A percentile compares a stretch with the other conserved stretches of the same genome.
Conservation (phyloP, 2,329 filamentous ascomycete species). For the Aurifilum marmelostoma region DNA sequence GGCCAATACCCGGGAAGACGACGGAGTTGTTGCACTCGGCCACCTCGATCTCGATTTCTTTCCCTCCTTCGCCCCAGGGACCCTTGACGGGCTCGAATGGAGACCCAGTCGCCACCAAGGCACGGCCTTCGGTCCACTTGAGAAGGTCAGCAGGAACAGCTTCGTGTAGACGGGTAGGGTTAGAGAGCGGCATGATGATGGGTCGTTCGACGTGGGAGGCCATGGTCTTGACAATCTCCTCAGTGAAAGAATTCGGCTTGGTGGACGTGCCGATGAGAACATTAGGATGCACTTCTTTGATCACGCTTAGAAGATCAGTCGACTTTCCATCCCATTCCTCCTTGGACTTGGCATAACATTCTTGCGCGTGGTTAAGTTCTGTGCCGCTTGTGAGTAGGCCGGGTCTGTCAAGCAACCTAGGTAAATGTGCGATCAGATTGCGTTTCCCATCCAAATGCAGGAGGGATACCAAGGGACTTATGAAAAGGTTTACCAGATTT, state of each 20-base stretch:
- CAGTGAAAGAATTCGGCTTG: conserved; percentile 73
- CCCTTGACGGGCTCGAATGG: conserved; percentile 76
- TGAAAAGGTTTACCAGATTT: conserved; percentile 84
- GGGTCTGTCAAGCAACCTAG: conserved; percentile 78
- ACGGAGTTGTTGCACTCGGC: conserved; percentile 91
- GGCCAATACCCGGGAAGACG: conserved; percentile 83
- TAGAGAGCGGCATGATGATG: conserved; percentile 81
- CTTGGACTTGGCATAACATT: conserved; percentile 66
- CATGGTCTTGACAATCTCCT: conserved; percentile 77
- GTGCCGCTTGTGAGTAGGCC: conserved; percentile 71
- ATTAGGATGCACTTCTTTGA: conserved; percentile 75
- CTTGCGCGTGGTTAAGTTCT: conserved; percentile 60
- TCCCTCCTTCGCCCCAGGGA: conserved; percentile 53
- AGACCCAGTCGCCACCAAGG: conserved; percentile 80
- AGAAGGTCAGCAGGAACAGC: conserved; percentile 77
- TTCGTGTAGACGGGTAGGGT: conserved; percentile 83
- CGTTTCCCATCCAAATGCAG: background rate
- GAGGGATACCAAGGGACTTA: background rate
- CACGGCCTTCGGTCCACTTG: conserved; percentile 77
- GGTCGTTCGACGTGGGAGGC: conserved; percentile 71
- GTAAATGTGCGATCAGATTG: background rate
- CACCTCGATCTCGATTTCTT: conserved; percentile 50
- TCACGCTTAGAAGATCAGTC: conserved; percentile 64
- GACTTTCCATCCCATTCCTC: conserved; percentile 64
- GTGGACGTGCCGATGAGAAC: conserved; percentile 86